Evolutionary conservation across 2,329 filamentous ascomycete species (phyloP), one percentile per base, ranked within the genome.

Genomic region (Penicillium sp.): DNA sequence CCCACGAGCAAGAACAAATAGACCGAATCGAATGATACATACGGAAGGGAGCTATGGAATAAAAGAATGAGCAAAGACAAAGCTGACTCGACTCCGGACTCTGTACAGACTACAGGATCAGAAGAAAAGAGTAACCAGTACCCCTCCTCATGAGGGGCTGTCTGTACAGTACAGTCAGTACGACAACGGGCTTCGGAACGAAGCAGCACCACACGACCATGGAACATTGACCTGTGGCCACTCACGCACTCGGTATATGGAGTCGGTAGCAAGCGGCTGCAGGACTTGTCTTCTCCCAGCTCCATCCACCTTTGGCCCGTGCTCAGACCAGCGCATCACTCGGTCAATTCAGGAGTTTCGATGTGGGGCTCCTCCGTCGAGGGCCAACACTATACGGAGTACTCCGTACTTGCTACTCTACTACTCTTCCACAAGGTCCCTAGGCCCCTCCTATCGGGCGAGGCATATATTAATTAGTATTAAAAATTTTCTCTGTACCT

Each of bases 311-410:
- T 59, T 61, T 61, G 59, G 59, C 58, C 62, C 55, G 63, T 67
- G 65, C 63, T 65, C 57, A 57, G 57, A 65, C 65, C 65, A 67
- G 57, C 61, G 49, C 61, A 62, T 62, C 52, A 28, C 45, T 66
- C 65, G 61, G 65, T 67, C 65, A 57, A 67, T 67, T 69, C 67
- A 68, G 67, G 67, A 68, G 65, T 35, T 26, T 43, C 40, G 22
- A 60, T 61, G 67, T 67, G 62, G 67, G 62, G 62, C 65, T 28
- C 52, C 37, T 53, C 28, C 48, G 48, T 13, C 8, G 26, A 25
- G 22, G 53, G 53, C 35, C 58, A 54, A 42, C 49, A 60, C 55
- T 57, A 58, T 28, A 51, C 19, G 19, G 19, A 22, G 19, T 22
- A 22, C 19, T 22, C 19, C 19, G 19, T 22, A 22, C 19, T 1